Evolutionary conservation across 2,329 filamentous ascomycete species (phyloP).

Genomic region (Xylariaceae sp.): DNA sequence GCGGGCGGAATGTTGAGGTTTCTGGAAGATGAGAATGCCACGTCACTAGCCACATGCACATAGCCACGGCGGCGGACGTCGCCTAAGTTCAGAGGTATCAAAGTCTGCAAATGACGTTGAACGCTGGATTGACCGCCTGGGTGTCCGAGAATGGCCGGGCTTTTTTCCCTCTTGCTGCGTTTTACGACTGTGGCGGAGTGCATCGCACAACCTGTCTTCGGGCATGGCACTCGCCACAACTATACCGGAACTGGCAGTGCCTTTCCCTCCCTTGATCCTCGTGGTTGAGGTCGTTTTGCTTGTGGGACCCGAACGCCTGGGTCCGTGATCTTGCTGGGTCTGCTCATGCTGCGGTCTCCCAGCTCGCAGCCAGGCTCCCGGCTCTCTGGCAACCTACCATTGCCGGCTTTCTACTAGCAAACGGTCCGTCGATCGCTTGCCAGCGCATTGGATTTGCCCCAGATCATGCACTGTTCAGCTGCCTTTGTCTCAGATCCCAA

Average conservation of each 20-base stretch:
- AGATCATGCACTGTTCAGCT: conserved; percentile 29
- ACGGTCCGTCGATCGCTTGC: conserved; percentile 3
- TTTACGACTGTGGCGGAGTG: conserved; percentile 26
- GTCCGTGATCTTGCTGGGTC: conserved; percentile 1
- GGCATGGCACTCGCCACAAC: conserved; percentile 19
- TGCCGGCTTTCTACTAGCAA: conserved; percentile 5
- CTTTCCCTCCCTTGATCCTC: not conserved
- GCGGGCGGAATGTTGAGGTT: not conserved
- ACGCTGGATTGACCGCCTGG: conserved; percentile 1
- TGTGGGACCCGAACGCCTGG: conserved; percentile 12
- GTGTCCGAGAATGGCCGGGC: not conserved
- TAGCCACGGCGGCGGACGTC: conserved; percentile 17
- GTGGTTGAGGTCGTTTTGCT: not conserved
- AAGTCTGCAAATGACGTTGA: not conserved
- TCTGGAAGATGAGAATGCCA: conserved; percentile 22
- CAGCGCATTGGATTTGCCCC: conserved; percentile 17
- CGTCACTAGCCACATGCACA: conserved; percentile 22
- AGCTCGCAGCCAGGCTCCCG: conserved; percentile 7
- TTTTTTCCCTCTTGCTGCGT: not conserved
- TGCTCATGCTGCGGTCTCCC: too few relatives aligned
- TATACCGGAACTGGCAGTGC: not conserved
- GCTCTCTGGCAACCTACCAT: conserved; percentile 8
- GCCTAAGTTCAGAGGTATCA: conserved; percentile 1
- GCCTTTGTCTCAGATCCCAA: too few relatives aligned
- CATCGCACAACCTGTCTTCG: conserved; percentile 7